Conservation (phyloP, 805 yeast genomes). For the Metschnikowia sp. region DNA sequence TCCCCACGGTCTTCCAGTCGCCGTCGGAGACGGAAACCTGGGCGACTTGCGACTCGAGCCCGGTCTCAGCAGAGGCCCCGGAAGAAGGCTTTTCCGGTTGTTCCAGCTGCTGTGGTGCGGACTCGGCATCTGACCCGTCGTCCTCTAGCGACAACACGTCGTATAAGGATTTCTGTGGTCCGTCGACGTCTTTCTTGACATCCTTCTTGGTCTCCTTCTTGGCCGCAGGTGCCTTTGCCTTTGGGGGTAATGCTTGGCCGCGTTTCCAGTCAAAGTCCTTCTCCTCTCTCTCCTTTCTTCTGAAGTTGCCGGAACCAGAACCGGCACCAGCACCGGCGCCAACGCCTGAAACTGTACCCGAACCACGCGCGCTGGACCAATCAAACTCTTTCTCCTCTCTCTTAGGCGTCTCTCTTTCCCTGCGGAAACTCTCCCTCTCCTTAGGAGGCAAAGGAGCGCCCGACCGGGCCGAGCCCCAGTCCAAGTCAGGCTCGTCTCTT, state of each 20-base stretch:
- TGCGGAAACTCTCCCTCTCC: slow-evolving; percentile 20
- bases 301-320: slow-evolving; percentile 6
- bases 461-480: slow-evolving; percentile 40
- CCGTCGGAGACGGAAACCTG: slow-evolving; percentile 12
- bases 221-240: slow-evolving; percentile 5
- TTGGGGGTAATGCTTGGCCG: slow-evolving; percentile 30
- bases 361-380: slow-evolving; percentile 24
- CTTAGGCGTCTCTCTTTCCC: slow-evolving; percentile 14
- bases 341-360: slow-evolving; percentile 4
- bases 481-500: slow-evolving; percentile 40
- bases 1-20: slow-evolving; percentile 11
- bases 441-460: slow-evolving; percentile 33
- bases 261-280: slow-evolving; percentile 37
- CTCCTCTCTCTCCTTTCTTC: slow-evolving; percentile 26
- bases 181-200: slow-evolving; percentile 9
- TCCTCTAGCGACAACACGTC: slow-evolving; percentile 19
- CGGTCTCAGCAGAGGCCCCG: slow-evolving; percentile 7
- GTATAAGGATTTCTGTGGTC: slow-evolving; percentile 19
- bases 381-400: slow-evolving; percentile 20
- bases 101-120: background rate
- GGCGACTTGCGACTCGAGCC: slow-evolving; percentile 14
- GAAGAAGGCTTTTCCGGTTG: too few relatives aligned
- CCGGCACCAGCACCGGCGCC: slow-evolving; percentile 6
- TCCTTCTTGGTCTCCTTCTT: slow-evolving; percentile 10
- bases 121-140: slow-evolving; percentile 11